Base-by-base conservation (phyloP, 257 asterid species). In the Nicotiana benthamiana region DNA sequence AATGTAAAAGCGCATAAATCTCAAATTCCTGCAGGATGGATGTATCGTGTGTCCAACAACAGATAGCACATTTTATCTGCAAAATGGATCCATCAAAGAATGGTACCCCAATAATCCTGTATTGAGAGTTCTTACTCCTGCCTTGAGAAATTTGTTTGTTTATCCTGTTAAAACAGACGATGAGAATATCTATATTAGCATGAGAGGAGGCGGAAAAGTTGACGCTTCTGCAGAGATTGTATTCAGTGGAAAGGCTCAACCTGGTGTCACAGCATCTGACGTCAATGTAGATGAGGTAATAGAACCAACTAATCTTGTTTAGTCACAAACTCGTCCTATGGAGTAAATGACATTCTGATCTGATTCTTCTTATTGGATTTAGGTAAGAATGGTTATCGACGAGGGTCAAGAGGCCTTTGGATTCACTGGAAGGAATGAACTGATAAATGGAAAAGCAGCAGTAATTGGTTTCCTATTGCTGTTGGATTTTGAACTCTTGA, bases 51-150 rank as follows among this genome's bases (percentile, higher is more conserved):
- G 98, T 88, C 99, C 98, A 10, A 79, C 98, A 52, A 95, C 99
- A 0, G 98, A 95, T 67, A 95, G 98, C 92, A 92, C 98, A 8
- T 95, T 95, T 76, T 93, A 89, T 83, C 87, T 95, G 77, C 89
- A 79, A 70, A 91, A 90, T 0, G 99, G 99, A 83, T 92, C 90
- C 28, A 88, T 93, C 85, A 95, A 93, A 80, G 98, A 95, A 46
- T 95, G 99, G 99, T 95, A 93, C 75, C 98, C 99, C 1, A 93
- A 92, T 75, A 95, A 93, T 80, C 97, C 97, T 4, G 95, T 95
- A 32, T 90, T 95, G 63, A 88, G 99, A 89, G 97, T 86, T 64
- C 96, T 95, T 56, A 92, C 97, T 28, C 99, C 99, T 2, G 89
- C 99, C 75, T 79, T 95, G 77, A 84, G 98, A 85, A 86, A 82